phyloP scores from a whole-genome alignment of 225 moss, liverwort and hornwort species.

The Marchantia paleacea region DNA sequence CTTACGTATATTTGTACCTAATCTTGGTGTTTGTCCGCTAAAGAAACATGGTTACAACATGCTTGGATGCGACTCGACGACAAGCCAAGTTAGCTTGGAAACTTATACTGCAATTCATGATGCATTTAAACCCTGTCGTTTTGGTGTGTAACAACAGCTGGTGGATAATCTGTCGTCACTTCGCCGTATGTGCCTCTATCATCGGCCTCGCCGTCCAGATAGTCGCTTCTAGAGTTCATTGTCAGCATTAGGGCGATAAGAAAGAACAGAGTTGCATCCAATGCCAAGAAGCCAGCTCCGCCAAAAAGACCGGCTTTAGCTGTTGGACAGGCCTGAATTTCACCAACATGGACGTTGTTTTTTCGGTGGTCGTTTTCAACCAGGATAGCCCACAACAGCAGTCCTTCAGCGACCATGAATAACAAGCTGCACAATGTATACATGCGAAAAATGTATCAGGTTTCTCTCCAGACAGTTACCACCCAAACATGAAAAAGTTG shows the following conservation, averaged over 20 bases:
- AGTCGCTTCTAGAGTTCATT: slow-evolving; percentile 64
- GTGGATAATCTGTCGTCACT: slow-evolving; percentile 43
- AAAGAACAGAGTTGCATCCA: slow-evolving; percentile 95
- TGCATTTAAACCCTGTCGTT: slow-evolving; percentile 15
- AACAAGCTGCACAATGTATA: slow-evolving; percentile 45
- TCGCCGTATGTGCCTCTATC: slow-evolving; percentile 67
- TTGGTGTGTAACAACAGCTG: slow-evolving; percentile 20
- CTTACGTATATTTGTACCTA: no score
- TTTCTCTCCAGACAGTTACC: neutral
- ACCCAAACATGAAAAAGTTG: no score
- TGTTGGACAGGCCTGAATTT: slow-evolving; percentile 56
- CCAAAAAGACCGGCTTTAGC: slow-evolving; percentile 89
- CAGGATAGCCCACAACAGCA: slow-evolving; percentile 74
- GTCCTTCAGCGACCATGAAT: slow-evolving; percentile 62
- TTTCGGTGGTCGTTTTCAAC: slow-evolving; percentile 59
- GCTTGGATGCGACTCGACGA: neutral
- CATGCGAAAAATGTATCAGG: neutral
- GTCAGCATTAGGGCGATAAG: slow-evolving; percentile 79
- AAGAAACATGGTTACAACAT: neutral
- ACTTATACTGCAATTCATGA: neutral
- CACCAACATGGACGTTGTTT: slow-evolving; percentile 40
- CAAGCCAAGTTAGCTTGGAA: neutral
- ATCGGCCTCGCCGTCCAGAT: slow-evolving; percentile 55
- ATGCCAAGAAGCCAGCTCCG: slow-evolving; percentile 82
- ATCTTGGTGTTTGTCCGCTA: neutral